Base-by-base conservation (phyloP, 192 early-diverging fungal genomes). In the Linnemannia elongata region DNA sequence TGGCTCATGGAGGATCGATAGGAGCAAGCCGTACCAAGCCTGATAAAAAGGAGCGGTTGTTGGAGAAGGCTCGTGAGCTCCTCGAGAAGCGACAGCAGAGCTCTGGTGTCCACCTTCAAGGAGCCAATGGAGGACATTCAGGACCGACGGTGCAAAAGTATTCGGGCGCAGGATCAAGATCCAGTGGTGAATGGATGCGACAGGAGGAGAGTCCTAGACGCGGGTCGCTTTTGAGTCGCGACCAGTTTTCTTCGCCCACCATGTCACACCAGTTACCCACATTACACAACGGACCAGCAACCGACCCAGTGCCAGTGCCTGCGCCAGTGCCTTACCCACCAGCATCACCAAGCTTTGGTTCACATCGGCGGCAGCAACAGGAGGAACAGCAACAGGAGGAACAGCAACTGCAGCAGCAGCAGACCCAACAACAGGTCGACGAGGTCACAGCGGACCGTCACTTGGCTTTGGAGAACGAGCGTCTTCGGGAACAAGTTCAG, bases 41-140 rank as follows among this genome's bases (percentile, higher is more conserved):
- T 7, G 76, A 83, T 49, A 83, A 71, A 9, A 83, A 70, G 39
- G 69, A 60, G 17, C 57, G 35, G 30, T 52, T 84, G 1, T n/a
- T 84, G 52, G 73, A 75, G 30, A 84, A 79, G 39, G 82, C 72
- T 3, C 76, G 77, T 0, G 82, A 79, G n/a, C 52, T 84, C 6
- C 44, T 78, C 0, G 82, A 84, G 52, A 84, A 74, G 60, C 82
- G 82, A 7, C 82, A 79, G 33, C 76, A 84, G 27, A 47, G 44
- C 7, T 70, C 75, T 33, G 54, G 54, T 33, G 0, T 5, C 18
- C 81, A 54, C 38, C 75, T 66, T 66, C 60, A 66, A 66, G 60
- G 13, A 13, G 17, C 9, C 13, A 66, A 15, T 33, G 60, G 30
- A 66, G 60, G 27, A 4, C 60, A 27, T 13, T 15, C 60, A 66